phyloP scores from a whole-genome alignment of 257 asterid genomes.

The Scutellaria barbata region DNA sequence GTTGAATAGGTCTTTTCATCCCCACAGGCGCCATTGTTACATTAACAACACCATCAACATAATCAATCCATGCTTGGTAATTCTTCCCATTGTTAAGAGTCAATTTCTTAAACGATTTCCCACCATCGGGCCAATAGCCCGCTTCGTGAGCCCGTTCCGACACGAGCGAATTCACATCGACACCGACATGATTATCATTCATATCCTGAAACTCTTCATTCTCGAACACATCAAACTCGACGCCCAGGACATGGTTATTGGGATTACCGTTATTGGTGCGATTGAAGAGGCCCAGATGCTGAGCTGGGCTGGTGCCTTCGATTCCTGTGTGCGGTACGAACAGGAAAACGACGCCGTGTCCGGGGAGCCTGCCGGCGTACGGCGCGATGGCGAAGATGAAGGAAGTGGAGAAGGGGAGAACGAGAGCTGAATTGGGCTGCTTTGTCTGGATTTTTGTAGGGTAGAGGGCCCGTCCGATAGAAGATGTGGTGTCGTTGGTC shows the following conservation, averaged over 20 bases:
- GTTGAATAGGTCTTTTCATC: constrained; percentile 52
- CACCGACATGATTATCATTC: constrained; percentile 62
- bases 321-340: constrained; percentile 60
- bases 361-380: constrained; percentile 48
- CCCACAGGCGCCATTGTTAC: constrained; percentile 71
- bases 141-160: constrained; percentile 55
- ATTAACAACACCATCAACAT: constrained; percentile 48
- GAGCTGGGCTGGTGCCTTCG: constrained; percentile 53
- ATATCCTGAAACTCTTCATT: constrained; percentile 65
- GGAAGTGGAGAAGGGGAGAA: constrained; percentile 69
- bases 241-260: constrained; percentile 61
- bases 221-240: constrained; percentile 71
- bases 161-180: constrained; percentile 63
- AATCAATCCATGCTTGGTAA: constrained; percentile 83
- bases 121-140: constrained; percentile 64
- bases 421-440: constrained; percentile 49
- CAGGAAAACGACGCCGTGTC: constrained; percentile 78
- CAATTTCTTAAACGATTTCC: constrained; percentile 42
- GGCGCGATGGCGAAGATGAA: constrained; percentile 90
- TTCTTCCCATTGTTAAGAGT: constrained; percentile 60
- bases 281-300: constrained; percentile 64
- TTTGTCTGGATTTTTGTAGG: constrained; percentile 55
- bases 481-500: constrained; percentile 50
- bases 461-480: constrained; percentile 67
- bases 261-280: constrained; percentile 49